Evolutionary conservation across 2,329 filamentous ascomycete genomes (phyloP).

Genomic region (Geosmithia morbida): DNA sequence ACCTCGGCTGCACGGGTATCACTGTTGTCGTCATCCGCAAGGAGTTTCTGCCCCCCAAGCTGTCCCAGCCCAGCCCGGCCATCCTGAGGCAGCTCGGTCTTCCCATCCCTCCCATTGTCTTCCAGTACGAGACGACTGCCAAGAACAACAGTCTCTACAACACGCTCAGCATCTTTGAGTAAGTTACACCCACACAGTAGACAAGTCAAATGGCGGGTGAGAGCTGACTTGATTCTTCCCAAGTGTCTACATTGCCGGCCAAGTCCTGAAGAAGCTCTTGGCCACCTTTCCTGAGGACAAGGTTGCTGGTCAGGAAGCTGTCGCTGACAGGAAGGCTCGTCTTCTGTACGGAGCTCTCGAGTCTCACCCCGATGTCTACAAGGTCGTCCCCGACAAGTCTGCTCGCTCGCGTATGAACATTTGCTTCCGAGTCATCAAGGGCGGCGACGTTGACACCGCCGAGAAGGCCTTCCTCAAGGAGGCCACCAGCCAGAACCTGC

Average conservation of each 20-base stretch:
- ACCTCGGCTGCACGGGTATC: constrained; percentile 73
- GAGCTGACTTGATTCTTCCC: neutral
- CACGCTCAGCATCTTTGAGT: constrained; percentile 84
- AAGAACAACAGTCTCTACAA: constrained; percentile 97
- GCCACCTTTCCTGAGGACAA: constrained; percentile 44
- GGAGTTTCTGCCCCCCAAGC: constrained; percentile 55
- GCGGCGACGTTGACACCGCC: constrained; percentile 46
- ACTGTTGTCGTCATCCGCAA: constrained; percentile 80
- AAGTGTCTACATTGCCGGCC: constrained; percentile 78
- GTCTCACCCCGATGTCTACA: constrained; percentile 56
- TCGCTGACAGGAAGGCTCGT: constrained; percentile 60
- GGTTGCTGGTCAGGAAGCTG: constrained; percentile 60
- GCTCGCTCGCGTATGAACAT: constrained; percentile 88
- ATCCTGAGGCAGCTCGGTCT: constrained; percentile 62
- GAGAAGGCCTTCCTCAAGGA: constrained; percentile 73
- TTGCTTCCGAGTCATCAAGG: constrained; percentile 62
- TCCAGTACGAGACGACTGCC: constrained; percentile 72
- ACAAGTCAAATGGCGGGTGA: neutral
- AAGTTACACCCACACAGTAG: constrained; percentile 13
- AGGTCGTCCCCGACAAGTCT: constrained; percentile 58
- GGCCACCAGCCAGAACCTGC: constrained; percentile 51
- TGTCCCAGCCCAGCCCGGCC: constrained; percentile 48
- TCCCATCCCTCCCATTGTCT: constrained; percentile 63
- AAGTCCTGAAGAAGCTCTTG: constrained; percentile 69
- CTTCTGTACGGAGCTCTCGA: constrained; percentile 70